Evolutionary conservation across 495 filamentous ascomycete species (phyloP), one percentile per base, ranked within the genome.

Genomic region (Tuber melanosporum): DNA sequence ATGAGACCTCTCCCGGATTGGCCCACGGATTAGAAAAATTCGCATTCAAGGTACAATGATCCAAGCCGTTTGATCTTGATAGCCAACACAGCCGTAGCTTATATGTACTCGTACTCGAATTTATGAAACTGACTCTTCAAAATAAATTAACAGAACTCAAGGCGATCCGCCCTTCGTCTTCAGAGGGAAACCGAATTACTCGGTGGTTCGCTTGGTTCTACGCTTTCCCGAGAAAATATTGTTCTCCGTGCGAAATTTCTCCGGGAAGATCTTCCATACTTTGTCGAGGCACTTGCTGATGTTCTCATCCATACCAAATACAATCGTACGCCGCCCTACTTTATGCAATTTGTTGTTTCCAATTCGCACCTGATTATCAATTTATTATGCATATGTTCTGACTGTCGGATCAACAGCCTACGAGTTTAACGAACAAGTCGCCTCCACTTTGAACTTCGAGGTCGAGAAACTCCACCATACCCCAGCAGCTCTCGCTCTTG

Each of bases 221-320:
- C 92, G 86, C 93, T 97, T 87, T 92, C 94, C 80, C 91, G 94
- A 83, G 95, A 99, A 87, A 94, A 94, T 81, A 86, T 99, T 76
- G 90, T 98, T 80, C 86, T 98, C 81, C 90, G 92, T 85, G 92
- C 95, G 84, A 97, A 93, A 85, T 98, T 98, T 89, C 89, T 99
- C 75, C 89, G 94, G 84, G 91, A 94, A 83, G 94, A 99, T 80
- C 90, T 99, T 77, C 94, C 95, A 78, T 99, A 98, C 90, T 99
- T 97, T 86, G 89, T 93, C 84, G 95, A 99, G 88, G 88, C 98
- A 79, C 89, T 99, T 80, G 94, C 91, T 74, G 95, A 99, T 87
- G 92, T 98, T 84, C 88, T 95, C 78, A 90, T 91, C 74, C 87
- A 92, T 85, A 95, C 96, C 74, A 94, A 92, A 85, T 99, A 92